Conservation (phyloP, 495 filamentous ascomycete species). For the Pseudevernia furfuracea region DNA sequence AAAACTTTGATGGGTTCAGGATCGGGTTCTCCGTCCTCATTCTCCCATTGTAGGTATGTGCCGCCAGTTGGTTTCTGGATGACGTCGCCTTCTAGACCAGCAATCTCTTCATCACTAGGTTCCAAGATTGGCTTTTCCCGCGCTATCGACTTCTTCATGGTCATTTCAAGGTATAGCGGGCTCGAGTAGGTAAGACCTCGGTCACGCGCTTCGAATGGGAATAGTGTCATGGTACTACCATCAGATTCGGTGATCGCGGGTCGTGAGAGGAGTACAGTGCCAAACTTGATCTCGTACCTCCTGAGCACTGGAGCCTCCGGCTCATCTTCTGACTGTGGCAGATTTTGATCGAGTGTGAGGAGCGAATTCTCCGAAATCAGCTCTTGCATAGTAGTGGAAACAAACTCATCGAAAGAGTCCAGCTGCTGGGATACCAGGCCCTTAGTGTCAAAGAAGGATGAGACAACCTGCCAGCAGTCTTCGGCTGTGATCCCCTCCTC, state of each 20-base stretch:
- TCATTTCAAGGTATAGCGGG: slow-evolving; percentile 79
- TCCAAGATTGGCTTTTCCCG: slow-evolving; percentile 60
- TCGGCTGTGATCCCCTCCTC: slow-evolving; percentile 73
- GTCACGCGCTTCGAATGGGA: slow-evolving; percentile 87
- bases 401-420: slow-evolving; percentile 97
- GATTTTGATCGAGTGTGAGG: slow-evolving; percentile 81
- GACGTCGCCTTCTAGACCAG: slow-evolving; percentile 33
- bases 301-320: slow-evolving; percentile 66
- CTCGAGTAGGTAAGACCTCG: slow-evolving; percentile 93
- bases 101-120: slow-evolving; percentile 40
- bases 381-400: slow-evolving; percentile 83
- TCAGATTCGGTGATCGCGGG: slow-evolving; percentile 89
- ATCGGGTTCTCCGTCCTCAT: slow-evolving; percentile 50
- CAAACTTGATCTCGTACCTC: slow-evolving; percentile 90
- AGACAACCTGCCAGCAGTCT: slow-evolving; percentile 96
- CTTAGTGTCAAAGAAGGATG: slow-evolving; percentile 89
- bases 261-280: slow-evolving; percentile 69
- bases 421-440: slow-evolving; percentile 96
- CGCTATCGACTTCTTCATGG: slow-evolving; percentile 69
- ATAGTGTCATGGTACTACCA: slow-evolving; percentile 68
- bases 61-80: slow-evolving; percentile 40
- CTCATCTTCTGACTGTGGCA: slow-evolving; percentile 61
- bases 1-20: slow-evolving; percentile 63
- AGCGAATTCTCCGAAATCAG: slow-evolving; percentile 81
- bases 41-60: slow-evolving; percentile 45